Evolutionary conservation across 768 basidiomycete genomes (phyloP).

Genomic region (Lentinula raphanica): DNA sequence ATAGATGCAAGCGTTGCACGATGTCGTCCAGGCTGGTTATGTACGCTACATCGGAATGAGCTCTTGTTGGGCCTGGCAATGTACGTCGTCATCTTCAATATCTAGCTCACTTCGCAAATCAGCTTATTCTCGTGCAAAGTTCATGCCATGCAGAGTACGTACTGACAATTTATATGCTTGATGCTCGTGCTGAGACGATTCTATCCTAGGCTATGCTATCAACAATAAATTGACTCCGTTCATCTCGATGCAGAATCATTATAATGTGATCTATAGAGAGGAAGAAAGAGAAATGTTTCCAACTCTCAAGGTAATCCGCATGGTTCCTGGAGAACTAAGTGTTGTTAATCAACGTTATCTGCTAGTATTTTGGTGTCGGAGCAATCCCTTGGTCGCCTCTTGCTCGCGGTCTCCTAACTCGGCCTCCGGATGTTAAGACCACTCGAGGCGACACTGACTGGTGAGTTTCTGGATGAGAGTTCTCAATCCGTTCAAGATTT

Average conservation of each 20-base stretch:
- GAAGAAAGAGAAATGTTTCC: conserved; percentile 61
- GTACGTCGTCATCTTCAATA: conserved; percentile 14
- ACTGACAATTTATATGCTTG: neutral
- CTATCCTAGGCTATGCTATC: conserved; percentile 31
- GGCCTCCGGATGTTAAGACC: conserved; percentile 14
- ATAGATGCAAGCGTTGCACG: conserved; percentile 65
- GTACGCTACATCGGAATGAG: conserved; percentile 59
- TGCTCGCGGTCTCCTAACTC: neutral
- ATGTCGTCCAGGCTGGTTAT: conserved; percentile 61
- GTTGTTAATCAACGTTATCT: too few relatives aligned
- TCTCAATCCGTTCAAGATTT: neutral
- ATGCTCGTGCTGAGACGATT: neutral
- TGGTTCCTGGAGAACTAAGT: neutral
- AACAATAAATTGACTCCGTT: conserved; percentile 44
- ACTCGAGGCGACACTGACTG: conserved; percentile 18
- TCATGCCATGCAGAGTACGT: conserved; percentile 6
- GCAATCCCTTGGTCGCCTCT: conserved; percentile 42
- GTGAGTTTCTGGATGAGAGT: conserved; percentile 5
- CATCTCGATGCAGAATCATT: conserved; percentile 63
- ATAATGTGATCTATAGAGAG: conserved; percentile 53
- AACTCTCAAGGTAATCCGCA: conserved; percentile 21
- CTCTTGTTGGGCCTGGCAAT: conserved; percentile 47
- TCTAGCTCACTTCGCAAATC: too few relatives aligned
- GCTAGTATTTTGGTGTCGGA: conserved; percentile 37
- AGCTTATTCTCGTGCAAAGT: neutral